Conservation (phyloP, 1,139 yeast species). For the Geotrichum reessii region DNA sequence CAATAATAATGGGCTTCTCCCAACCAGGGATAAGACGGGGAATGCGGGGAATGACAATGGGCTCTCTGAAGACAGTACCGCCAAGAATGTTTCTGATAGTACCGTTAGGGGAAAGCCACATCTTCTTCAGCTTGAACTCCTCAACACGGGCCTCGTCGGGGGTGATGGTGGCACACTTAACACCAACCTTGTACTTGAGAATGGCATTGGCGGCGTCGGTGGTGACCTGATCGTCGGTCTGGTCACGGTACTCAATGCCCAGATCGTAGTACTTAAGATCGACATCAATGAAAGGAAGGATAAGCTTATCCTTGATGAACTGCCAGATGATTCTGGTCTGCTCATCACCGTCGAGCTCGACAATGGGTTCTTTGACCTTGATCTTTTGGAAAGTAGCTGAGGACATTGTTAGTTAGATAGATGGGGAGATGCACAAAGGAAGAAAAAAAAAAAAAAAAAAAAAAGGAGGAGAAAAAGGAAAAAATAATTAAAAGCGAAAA, state of each 20-base stretch:
- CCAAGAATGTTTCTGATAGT: conserved; percentile 91
- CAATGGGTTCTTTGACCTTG: conserved; percentile 80
- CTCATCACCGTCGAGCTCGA: conserved; percentile 96
- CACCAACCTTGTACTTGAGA: conserved; percentile 81
- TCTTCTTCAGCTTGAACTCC: conserved; percentile 82
- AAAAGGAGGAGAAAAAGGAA: conserved; percentile 4
- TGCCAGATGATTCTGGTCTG: conserved; percentile 93
- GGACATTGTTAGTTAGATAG: conserved; percentile 14
- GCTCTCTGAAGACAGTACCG: conserved; percentile 95
- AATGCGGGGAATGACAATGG: conserved; percentile 81
- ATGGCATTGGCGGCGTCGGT: conserved; percentile 87
- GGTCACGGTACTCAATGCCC: conserved; percentile 78
- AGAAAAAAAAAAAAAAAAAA: neutral
- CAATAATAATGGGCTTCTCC: conserved; percentile 92
- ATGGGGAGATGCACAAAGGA: neutral
- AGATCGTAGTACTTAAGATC: conserved; percentile 90
- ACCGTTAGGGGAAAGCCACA: conserved; percentile 98
- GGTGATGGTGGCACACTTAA: conserved; percentile 97
- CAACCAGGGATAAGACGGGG: conserved; percentile 90
- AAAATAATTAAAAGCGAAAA: conserved; percentile 16
- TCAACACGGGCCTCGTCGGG: conserved; percentile 94
- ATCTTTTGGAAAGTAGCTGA: conserved; percentile 45
- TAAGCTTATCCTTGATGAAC: conserved; percentile 67
- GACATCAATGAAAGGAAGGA: conserved; percentile 76
- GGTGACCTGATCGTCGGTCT: conserved; percentile 83